phyloP scores from a whole-genome alignment of 164 flowering plant genomes.

The Cinnamomum chago region DNA sequence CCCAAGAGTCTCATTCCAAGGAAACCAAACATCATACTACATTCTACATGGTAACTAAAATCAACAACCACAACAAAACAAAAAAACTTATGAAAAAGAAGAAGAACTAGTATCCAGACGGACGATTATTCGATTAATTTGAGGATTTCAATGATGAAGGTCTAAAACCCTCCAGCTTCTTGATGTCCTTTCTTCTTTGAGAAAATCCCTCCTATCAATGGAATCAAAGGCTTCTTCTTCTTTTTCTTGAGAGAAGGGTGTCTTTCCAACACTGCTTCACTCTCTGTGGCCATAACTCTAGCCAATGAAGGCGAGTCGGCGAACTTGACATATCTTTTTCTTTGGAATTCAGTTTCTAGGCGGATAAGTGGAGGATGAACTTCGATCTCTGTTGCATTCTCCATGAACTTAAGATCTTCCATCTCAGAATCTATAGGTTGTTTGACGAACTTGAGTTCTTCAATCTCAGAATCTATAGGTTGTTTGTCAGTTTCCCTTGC shows the following conservation, averaged over 20 bases:
- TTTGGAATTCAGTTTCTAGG: constrained; percentile 33
- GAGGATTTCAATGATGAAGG: constrained; percentile 13
- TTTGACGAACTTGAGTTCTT: constrained; percentile 53
- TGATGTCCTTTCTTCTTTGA: constrained; percentile 41
- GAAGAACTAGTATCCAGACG: not conserved
- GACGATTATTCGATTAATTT: constrained; percentile 9
- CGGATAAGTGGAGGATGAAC: constrained; percentile 4
- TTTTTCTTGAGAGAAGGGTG: constrained; percentile 29
- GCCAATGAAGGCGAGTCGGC: constrained; percentile 57
- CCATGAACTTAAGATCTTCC: constrained; percentile 54
- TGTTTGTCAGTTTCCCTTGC: constrained; percentile 28
- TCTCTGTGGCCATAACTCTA: constrained; percentile 22
- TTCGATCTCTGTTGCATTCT: constrained; percentile 27
- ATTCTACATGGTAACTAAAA: not conserved
- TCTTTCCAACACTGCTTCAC: constrained; percentile 16
- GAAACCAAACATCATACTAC: not conserved
- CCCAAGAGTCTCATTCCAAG: not conserved
- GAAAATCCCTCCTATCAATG: constrained; percentile 48
- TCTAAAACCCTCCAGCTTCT: constrained; percentile 6
- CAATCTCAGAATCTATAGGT: constrained; percentile 27
- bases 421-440: constrained; percentile 25
- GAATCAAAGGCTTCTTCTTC: constrained; percentile 46
- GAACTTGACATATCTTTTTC: constrained; percentile 65
- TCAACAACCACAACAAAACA: not conserved
- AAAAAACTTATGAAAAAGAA: not conserved